Conservation (phyloP, 208 protist species). For the Eutreptiella sp. region DNA sequence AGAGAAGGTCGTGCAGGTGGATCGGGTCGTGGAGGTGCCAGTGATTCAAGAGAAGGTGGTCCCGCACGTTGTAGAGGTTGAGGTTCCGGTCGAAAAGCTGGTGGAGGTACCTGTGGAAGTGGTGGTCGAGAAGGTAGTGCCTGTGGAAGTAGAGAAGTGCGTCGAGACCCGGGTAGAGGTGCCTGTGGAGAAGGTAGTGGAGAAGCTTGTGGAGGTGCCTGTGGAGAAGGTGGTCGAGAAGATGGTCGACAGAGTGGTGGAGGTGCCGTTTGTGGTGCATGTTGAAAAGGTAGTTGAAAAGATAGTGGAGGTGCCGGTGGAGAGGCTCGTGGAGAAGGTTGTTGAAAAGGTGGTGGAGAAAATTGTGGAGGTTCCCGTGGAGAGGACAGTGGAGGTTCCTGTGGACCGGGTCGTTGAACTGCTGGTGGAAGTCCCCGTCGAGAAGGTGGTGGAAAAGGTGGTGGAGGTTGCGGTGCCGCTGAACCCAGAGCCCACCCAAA, state of each 20-base stretch:
- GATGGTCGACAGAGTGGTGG: not conserved
- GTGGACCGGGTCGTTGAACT: slow-evolving; percentile 7
- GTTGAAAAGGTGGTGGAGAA: not conserved
- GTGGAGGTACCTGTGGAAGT: slow-evolving; percentile 6
- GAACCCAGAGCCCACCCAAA: slow-evolving; percentile 1
- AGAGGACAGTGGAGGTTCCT: slow-evolving; percentile 7
- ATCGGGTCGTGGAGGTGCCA: too few species aligned
- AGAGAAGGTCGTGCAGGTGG: too few species aligned
- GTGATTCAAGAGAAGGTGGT: too few species aligned
- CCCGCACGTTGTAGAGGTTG: too few species aligned
- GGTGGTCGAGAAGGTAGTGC: slow-evolving; percentile 2
- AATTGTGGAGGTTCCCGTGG: not conserved
- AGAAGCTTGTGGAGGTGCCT: slow-evolving; percentile 22
- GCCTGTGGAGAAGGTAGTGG: slow-evolving; percentile 1
- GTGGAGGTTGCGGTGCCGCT: not conserved
- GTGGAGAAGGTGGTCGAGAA: not conserved
- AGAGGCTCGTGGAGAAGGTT: not conserved
- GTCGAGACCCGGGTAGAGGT: not conserved
- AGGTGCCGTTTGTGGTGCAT: not conserved
- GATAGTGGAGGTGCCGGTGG: slow-evolving; percentile 6
- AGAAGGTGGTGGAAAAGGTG: slow-evolving; percentile 8
- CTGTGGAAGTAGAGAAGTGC: not conserved
- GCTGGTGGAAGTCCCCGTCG: slow-evolving; percentile 16
- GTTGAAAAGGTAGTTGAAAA: not conserved
- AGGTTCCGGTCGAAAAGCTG: slow-evolving; percentile 6